Evolutionary conservation across 306 rosid species (phyloP), one percentile per base, ranked within the genome.

Genomic region (Rosa rugosa): DNA sequence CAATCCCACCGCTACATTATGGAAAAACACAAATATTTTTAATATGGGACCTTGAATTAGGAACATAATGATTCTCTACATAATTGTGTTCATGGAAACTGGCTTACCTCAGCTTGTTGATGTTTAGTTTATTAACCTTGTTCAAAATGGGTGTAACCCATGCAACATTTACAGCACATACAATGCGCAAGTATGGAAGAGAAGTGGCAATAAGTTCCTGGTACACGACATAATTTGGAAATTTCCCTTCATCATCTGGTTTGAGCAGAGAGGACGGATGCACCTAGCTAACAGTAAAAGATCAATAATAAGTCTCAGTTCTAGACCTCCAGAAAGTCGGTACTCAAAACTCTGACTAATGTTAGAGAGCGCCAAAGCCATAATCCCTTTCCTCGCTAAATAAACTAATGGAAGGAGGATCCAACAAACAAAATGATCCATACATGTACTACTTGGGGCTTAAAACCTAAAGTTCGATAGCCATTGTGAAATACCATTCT

Each of bases 401-500:
- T 23, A 12, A 0, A 14, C 17, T 62, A 62, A 27, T 22, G 6
- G 27, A 59, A 62, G 38, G 59, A 22, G 76, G 38, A 54, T 69
- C 44, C 66, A 77, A 81, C 54, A 77, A 45, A 46, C 40, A 31
- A 79, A 65, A 13, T 22, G 42, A 71, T 51, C 31, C 51, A 78
- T 91, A 95, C 99, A 96, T 95, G 99, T 71, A 95, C 98, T 67
- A 90, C 89, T 89, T 91, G 99, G 78, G 94, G 87, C 80, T 90
- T 90, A 78, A 92, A 92, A 84, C 95, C 92, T 46, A 95, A 86
- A 75, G 97, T 95, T 83, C 97, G 88, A 85, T 91, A 95, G 66
- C 99, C 99, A 86, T 95, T 95, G 85, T 95, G 99, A 81, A 91
- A 90, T 77, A 95, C 75, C 92, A 91, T 95, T 87, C 99, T 86